Conservation (phyloP, 2,329 filamentous ascomycete species). For the Cordyceps javanica region DNA sequence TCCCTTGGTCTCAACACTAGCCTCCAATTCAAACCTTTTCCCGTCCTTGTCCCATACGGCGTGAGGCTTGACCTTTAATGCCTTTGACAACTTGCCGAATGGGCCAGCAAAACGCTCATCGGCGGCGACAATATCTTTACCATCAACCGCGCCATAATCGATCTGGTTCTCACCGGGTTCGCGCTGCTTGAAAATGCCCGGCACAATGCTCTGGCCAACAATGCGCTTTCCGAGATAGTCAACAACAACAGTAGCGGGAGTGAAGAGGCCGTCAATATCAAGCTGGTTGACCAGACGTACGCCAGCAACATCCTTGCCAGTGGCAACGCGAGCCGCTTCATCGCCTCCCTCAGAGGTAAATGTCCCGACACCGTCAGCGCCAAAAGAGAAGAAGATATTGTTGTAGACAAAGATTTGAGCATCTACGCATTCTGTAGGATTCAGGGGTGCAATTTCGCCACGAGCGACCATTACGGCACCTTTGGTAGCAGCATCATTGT, state of each 20-base stretch:
- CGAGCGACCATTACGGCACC: constrained; percentile 88
- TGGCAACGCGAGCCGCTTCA: constrained; percentile 90
- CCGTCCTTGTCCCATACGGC: constrained; percentile 97
- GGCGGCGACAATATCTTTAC: constrained; percentile 88
- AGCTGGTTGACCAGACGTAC: constrained; percentile 95
- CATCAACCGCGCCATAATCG: constrained; percentile 96
- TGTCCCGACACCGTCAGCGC: constrained; percentile 93
- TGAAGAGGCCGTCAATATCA: constrained; percentile 90
- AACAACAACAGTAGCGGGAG: constrained; percentile 90
- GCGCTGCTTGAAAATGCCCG: constrained; percentile 97
- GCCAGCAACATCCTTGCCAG: constrained; percentile 91
- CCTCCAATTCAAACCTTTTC: constrained; percentile 84
- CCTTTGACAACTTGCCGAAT: constrained; percentile 87
- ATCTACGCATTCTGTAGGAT: constrained; percentile 86
- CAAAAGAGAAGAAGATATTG: constrained; percentile 99
- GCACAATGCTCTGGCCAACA: constrained; percentile 95
- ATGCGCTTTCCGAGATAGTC: constrained; percentile 97
- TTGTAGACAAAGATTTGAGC: constrained; percentile 99
- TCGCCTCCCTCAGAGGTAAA: constrained; percentile 96
- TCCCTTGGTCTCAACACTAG: constrained; percentile 96
- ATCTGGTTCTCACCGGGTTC: constrained; percentile 98
- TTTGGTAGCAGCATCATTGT: constrained; percentile 88
- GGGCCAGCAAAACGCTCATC: constrained; percentile 78
- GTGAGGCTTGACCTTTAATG: constrained; percentile 88
- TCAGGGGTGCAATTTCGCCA: constrained; percentile 87